These are phyloP conservation scores for Styphnolobium japonicum DNA, from an alignment of 306 rosid genomes.

Conservation along the genomic window DNA sequence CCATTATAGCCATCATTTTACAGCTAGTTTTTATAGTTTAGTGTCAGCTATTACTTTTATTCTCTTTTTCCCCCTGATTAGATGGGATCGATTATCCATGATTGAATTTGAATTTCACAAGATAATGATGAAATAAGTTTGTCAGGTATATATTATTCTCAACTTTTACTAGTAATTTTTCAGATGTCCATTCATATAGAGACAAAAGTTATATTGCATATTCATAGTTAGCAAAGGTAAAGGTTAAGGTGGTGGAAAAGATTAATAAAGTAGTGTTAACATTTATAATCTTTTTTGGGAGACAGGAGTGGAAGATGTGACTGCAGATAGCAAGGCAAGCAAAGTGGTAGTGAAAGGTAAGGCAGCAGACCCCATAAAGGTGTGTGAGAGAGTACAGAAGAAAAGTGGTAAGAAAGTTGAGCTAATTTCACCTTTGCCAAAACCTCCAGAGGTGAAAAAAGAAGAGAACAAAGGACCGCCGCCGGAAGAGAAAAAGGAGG, in stretches of 20 bases:
- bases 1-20: not conserved
- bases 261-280: not conserved
- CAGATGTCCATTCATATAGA: not conserved
- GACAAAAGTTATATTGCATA: conserved; percentile 8
- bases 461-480: conserved; percentile 40
- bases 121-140: not conserved
- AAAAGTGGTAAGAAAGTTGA: conserved; percentile 75
- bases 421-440: conserved; percentile 72
- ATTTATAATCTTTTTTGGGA: not conserved
- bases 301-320: conserved; percentile 70
- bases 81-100: not conserved
- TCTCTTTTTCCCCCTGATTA: not conserved
- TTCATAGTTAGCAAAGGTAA: not conserved
- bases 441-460: conserved; percentile 47
- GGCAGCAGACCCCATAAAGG: conserved; percentile 70
- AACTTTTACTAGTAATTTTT: not conserved
- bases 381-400: conserved; percentile 63
- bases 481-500: conserved; percentile 54
- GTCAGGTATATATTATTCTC: not conserved
- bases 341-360: conserved; percentile 74
- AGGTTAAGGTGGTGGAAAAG: not conserved
- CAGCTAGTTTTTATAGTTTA: not conserved
- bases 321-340: conserved; percentile 55
- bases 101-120: not conserved
- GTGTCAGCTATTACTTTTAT: not conserved